Evolutionary conservation across 1,139 yeast genomes (phyloP), one percentile per base, ranked within the genome.

Genomic region (Pichia sp.): DNA sequence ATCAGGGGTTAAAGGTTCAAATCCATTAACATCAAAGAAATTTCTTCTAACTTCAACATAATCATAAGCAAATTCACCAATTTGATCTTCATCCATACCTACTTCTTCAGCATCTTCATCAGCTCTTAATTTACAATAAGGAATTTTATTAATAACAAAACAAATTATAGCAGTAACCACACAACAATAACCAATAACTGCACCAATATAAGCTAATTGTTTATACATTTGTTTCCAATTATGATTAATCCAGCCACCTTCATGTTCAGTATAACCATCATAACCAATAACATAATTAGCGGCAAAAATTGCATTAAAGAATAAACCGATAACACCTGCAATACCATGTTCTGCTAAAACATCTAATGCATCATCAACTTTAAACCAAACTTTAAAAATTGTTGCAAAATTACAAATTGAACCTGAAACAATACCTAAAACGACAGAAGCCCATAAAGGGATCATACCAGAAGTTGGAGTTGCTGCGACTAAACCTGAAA

Each of bases 21-120:
- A 55, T 5, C 53, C 54, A 33, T 52, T 85, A 27, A 53, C 49
- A 52, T 87, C 85, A 57, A 84, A 74, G 65, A 84, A 89, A 64
- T 89, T 95, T 62, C 97, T 78, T 64, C 97, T 77, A 18, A 89
- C 95, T 68, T 91, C 98, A 45, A 91, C 96, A 60, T 88, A 91
- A 65, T 91, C 97, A 62, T 89, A 91, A 19, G 98, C 98, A 66
- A 91, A 91, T 64, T 91, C 97, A 41, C 98, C 98, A 53, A 91
- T 86, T 66, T 91, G 96, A 63, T 87, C 95, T 62, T 91, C 97
- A 62, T 91, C 98, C 65, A 88, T 76, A 47, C 98, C 98, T 24
- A 71, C 69, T 52, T 82, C 86, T 63, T 91, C 98, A 15, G 81
- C 96, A 40, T 80, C 80, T 60, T 86, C 94, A 49, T 78, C 73